phyloP scores from a whole-genome alignment of 140 eudicot species.

The Bidens hawaiensis region DNA sequence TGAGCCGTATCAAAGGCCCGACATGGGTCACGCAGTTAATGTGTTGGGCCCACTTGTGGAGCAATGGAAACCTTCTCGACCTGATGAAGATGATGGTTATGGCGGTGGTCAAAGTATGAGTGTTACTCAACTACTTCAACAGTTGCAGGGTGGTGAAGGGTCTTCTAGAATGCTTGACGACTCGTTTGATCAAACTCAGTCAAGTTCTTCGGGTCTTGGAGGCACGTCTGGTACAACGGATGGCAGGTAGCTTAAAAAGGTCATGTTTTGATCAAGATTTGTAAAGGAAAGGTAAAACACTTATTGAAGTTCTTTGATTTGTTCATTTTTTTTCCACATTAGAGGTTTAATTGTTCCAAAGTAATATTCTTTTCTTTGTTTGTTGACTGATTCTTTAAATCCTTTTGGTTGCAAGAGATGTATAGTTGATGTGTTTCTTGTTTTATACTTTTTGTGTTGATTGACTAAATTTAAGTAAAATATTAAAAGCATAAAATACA shows the following conservation, averaged over 20 bases:
- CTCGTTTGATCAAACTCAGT: slow-evolving; percentile 45
- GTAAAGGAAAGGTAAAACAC: too few relatives aligned
- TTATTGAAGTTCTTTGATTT: slow-evolving; percentile 13
- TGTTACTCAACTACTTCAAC: slow-evolving; percentile 33
- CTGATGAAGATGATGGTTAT: slow-evolving; percentile 37
- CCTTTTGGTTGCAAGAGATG: background rate
- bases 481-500: too few relatives aligned
- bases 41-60: slow-evolving; percentile 63
- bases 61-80: slow-evolving; percentile 52
- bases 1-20: slow-evolving; percentile 65
- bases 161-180: slow-evolving; percentile 50
- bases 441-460: too few relatives aligned
- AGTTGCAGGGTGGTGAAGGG: slow-evolving; percentile 34
- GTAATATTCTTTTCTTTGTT: background rate
- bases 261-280: background rate
- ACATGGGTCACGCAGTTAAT: slow-evolving; percentile 78
- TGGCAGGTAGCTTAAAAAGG: slow-evolving; percentile 35
- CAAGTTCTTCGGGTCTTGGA: slow-evolving; percentile 59
- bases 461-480: too few relatives aligned
- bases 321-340: slow-evolving; percentile 30
- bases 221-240: slow-evolving; percentile 49
- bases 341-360: too few relatives aligned
- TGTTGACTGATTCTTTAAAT: slow-evolving; percentile 7
- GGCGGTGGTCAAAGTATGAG: slow-evolving; percentile 32
- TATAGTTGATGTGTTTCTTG: background rate